phyloP scores from a whole-genome alignment of 164 flowering plant genomes.

The Liquidambar formosana region DNA sequence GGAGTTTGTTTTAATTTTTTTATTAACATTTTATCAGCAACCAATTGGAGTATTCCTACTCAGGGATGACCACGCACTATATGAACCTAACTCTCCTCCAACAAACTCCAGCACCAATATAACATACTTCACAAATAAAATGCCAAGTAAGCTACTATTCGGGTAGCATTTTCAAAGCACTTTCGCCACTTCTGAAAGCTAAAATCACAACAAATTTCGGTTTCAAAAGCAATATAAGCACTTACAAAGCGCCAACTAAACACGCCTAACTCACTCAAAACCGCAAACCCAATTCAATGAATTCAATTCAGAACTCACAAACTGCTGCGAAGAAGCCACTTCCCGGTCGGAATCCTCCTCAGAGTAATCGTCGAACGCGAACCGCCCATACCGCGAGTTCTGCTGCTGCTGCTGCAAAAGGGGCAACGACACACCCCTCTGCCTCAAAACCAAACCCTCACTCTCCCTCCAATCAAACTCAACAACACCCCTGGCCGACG shows the following conservation, averaged over 20 bases:
- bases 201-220: too few species aligned
- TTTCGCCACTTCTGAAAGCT: too few species aligned
- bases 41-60: too few species aligned
- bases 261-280: neutral
- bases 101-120: too few species aligned
- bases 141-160: too few species aligned
- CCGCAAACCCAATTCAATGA: neutral
- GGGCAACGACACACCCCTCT: conserved; percentile 22
- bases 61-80: too few species aligned
- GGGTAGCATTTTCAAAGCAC: too few species aligned
- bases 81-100: too few species aligned
- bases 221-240: too few species aligned
- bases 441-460: conserved; percentile 1
- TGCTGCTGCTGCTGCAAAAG: conserved; percentile 38
- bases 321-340: conserved; percentile 27
- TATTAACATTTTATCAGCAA: too few species aligned
- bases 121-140: too few species aligned
- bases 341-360: conserved; percentile 49
- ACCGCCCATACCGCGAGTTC: conserved; percentile 43
- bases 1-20: too few species aligned
- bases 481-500: neutral
- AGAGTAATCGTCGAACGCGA: conserved; percentile 45
- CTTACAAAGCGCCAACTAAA: neutral
- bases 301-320: conserved; percentile 24
- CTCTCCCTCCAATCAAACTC: conserved; percentile 15